Percentiles rank a stretch among this genome's conserved stretches.
These are phyloP conservation scores for Ogataea sp. DNA, from an alignment of 805 yeast genomes.

Conservation along the genomic window DNA sequence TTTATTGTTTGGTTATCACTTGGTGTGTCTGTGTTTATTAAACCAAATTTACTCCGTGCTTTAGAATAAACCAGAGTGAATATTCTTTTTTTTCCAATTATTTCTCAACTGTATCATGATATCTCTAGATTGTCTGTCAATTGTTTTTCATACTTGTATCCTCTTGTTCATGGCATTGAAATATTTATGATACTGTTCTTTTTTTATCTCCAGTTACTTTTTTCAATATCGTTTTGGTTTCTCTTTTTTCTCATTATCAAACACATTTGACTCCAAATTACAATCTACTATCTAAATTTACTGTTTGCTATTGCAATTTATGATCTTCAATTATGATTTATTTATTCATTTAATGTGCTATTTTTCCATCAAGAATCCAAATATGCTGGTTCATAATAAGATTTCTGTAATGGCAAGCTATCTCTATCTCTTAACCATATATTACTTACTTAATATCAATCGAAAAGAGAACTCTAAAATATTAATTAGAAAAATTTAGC, in stretches of 20 bases:
- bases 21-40: neutral
- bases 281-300: no score
- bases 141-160: neutral
- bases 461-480: neutral
- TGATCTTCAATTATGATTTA: neutral
- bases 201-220: neutral
- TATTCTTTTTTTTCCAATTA: neutral
- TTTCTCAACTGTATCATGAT: neutral
- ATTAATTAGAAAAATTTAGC: neutral
- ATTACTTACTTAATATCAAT: neutral
- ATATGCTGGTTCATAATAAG: constrained; percentile 1
- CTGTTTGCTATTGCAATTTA: neutral
- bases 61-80: constrained; percentile 1
- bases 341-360: neutral
- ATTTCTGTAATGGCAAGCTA: neutral
- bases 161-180: neutral
- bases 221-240: neutral
- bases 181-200: neutral
- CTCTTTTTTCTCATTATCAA: neutral
- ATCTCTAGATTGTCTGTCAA: neutral
- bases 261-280: no score
- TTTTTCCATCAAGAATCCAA: neutral
- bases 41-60: neutral
- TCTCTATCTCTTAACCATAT: neutral
- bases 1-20: neutral